Base-by-base conservation (phyloP, 2,329 filamentous ascomycete species). In the Penicillium capsulatum region DNA sequence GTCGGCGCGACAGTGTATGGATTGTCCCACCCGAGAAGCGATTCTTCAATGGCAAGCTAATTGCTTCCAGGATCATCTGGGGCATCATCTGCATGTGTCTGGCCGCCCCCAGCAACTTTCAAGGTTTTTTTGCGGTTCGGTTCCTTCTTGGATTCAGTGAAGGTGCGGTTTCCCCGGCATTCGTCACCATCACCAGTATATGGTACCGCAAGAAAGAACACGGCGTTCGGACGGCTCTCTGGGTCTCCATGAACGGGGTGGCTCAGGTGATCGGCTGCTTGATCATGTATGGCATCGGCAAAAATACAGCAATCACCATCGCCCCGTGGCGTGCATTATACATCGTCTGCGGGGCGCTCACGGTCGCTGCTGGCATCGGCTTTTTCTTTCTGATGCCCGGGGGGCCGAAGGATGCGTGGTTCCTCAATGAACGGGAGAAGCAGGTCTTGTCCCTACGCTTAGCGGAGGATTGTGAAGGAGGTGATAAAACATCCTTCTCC, bases 201-300 rank as follows among this genome's bases (percentile, higher is more conserved):
- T 70, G 66, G 66, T 70, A 69, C 38, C 52, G 53, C 9, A 66
- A 66, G 36, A 39, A 53, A 7, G 66, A 69, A 29, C 67, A 48
- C 19, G 37, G 37, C 45, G n/a, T 40, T 9, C 38, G 45, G 16
- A 51, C 47, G 2, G 45, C 45, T 15, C 6, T 38, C 17, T 71
- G 69, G 69, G 63, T 73, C 8, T 67, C 62, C 5, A 69, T 69
- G 62, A 71, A 72, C 45, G 70, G 68, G 3, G 28, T 73, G 2
- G 69, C 71, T 1, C 71, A 74, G 46, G 60, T 73, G 19, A 45
- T 71, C 26, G 70, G 71, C 7, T 65, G 59, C 17, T 44, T 73
- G 4, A 59, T 74, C n/a, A 74, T 73, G 69, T 75, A 74, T 47
- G 70, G 71, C 24, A 72, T 76, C 36, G 73, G 70, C 27, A 66